These are phyloP conservation scores for Didymella keratinophila DNA, from an alignment of 2,329 filamentous ascomycete genomes.

Conservation along the genomic window DNA sequence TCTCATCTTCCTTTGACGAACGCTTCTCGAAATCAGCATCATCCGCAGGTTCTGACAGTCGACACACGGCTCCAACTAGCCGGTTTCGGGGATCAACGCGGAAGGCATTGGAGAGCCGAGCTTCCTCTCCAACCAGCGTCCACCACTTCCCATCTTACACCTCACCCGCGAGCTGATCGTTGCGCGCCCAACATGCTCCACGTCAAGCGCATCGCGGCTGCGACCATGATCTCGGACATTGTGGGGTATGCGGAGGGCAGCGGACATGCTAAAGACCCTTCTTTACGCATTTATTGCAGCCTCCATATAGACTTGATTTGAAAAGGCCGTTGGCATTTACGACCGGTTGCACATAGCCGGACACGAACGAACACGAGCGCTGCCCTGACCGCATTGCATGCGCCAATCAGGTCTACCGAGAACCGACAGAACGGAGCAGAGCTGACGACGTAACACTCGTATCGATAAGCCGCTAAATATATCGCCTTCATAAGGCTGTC, in stretches of 20 bases:
- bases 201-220: conserved; percentile 7
- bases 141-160: conserved; percentile 1
- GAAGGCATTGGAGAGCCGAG: conserved; percentile 19
- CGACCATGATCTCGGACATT: conserved; percentile 13
- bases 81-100: conserved; percentile 13
- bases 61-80: conserved; percentile 14
- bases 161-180: conserved; percentile 9
- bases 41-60: not conserved
- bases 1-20: not conserved
- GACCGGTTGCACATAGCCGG: not conserved
- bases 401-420: conserved; percentile 6
- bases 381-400: not conserved
- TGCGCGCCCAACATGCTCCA: conserved; percentile 1
- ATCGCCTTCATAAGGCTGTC: not conserved
- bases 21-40: not conserved
- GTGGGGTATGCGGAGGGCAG: conserved; percentile 7
- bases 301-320: not conserved
- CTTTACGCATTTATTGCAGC: not conserved
- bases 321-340: not conserved
- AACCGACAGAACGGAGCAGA: not conserved
- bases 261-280: conserved; percentile 10
- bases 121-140: conserved; percentile 13
- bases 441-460: conserved; percentile 11
- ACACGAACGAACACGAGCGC: conserved; percentile 9
- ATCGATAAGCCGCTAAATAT: conserved; percentile 10